These are phyloP conservation scores for Rubia balearica DNA, from an alignment of 305 asterid genomes.

Conservation along the genomic window DNA sequence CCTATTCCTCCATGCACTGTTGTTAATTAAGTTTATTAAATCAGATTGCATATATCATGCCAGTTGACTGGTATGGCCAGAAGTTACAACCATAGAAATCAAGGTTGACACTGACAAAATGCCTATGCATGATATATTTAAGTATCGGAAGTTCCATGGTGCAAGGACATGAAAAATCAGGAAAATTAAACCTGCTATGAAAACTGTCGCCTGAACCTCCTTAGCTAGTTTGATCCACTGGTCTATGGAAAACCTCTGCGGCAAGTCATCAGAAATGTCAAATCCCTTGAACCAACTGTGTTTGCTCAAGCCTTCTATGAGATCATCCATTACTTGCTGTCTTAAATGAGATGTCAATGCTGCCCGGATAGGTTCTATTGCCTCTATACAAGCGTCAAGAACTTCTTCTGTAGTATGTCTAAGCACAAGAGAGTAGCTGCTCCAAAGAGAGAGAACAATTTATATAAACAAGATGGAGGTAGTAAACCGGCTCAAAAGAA, in stretches of 20 bases:
- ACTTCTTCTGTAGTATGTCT: slow-evolving; percentile 97
- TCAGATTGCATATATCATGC: not conserved
- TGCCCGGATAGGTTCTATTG: slow-evolving; percentile 67
- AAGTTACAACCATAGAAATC: not conserved
- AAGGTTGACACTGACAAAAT: not conserved
- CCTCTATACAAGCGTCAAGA: slow-evolving; percentile 85
- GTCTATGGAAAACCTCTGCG: slow-evolving; percentile 47
- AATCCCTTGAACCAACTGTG: slow-evolving; percentile 74
- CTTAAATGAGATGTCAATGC: slow-evolving; percentile 67
- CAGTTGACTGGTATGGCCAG: not conserved
- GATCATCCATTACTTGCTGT: slow-evolving; percentile 67
- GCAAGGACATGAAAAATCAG: not conserved
- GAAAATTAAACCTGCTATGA: slow-evolving; percentile 59
- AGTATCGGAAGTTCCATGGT: not conserved
- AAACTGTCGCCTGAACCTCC: slow-evolving; percentile 70
- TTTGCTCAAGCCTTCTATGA: slow-evolving; percentile 56
- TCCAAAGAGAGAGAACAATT: slow-evolving; percentile 12
- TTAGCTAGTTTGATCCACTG: slow-evolving; percentile 83
- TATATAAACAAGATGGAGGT: not conserved
- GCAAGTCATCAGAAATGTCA: slow-evolving; percentile 71
- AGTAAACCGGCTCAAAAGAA: not conserved
- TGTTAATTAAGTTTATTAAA: slow-evolving; percentile 14
- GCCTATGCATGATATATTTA: not conserved
- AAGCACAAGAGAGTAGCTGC: slow-evolving; percentile 81
- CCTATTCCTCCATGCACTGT: slow-evolving; percentile 95